A percentile compares a stretch with the other conserved stretches of the same genome.
Conservation (phyloP, 495 filamentous ascomycete species). For the Annulohypoxylon nitens region DNA sequence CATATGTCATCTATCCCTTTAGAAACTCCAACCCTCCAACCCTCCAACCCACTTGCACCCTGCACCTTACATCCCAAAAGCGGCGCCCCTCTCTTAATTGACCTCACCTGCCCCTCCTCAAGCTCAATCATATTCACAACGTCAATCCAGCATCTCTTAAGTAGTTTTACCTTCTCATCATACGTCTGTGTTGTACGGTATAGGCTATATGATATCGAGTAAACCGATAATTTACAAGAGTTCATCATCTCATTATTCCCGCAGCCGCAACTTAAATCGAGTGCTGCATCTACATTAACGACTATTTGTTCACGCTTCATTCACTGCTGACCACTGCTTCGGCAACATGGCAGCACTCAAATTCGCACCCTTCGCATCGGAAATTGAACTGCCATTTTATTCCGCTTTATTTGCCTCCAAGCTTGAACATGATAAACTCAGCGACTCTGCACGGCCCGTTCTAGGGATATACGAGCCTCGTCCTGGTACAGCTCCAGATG, state of each 20-base stretch:
- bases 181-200: not conserved
- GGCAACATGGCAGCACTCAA: slow-evolving; percentile 56
- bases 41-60: slow-evolving; percentile 14
- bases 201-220: slow-evolving; percentile 16
- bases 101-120: slow-evolving; percentile 40
- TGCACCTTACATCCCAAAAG: slow-evolving; percentile 3
- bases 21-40: slow-evolving; percentile 14
- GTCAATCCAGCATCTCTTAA: not conserved
- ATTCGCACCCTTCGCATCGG: slow-evolving; percentile 90
- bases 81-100: slow-evolving; percentile 35
- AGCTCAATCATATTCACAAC: slow-evolving; percentile 8
- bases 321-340: not conserved
- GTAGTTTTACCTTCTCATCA: not conserved
- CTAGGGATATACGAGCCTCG: slow-evolving; percentile 93
- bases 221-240: slow-evolving; percentile 15
- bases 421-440: slow-evolving; percentile 95
- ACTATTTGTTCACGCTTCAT: not conserved
- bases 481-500: slow-evolving; percentile 72
- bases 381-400: slow-evolving; percentile 96
- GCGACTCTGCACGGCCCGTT: slow-evolving; percentile 87
- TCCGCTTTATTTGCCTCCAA: slow-evolving; percentile 88
- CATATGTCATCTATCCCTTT: slow-evolving; percentile 37
- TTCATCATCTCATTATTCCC: slow-evolving; percentile 5
- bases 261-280: slow-evolving; percentile 5
- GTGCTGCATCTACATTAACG: not conserved